Conservation (phyloP, 352 stramenopile genomes). For the Saprolegnia diclina region DNA sequence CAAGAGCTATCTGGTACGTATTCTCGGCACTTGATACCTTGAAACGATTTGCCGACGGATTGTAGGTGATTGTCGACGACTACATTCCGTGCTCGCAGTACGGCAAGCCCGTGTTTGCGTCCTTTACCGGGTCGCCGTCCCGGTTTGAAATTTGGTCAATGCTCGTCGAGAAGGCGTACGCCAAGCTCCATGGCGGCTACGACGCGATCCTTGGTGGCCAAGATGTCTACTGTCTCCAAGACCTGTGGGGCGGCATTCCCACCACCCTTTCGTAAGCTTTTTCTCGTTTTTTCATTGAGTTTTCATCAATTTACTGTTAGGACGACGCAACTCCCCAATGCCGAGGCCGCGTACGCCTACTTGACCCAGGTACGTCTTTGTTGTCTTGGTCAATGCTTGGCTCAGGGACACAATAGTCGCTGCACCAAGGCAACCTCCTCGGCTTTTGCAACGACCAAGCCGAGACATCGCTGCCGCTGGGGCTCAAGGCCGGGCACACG, state of each 20-base stretch:
- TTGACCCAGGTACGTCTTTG: constrained; percentile 6
- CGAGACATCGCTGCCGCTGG: constrained; percentile 50
- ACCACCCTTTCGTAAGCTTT: constrained; percentile 1
- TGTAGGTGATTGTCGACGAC: constrained; percentile 62
- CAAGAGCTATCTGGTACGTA: constrained; percentile 48
- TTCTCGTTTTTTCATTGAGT: background rate
- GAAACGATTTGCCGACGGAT: background rate
- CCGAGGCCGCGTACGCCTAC: background rate
- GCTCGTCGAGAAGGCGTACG: constrained; percentile 93
- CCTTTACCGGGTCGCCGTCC: constrained; percentile 68
- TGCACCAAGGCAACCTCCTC: constrained; percentile 60
- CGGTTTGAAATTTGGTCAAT: constrained; percentile 92
- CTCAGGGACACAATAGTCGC: constrained; percentile 28
- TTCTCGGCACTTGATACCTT: background rate
- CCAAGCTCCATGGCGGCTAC: constrained; percentile 90
- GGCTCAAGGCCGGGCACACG: constrained; percentile 57
- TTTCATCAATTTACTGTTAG: constrained; percentile 5
- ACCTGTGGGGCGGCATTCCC: constrained; percentile 70
- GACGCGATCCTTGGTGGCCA: constrained; percentile 84
- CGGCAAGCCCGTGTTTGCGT: constrained; percentile 77
- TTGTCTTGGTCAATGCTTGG: too few relatives aligned
- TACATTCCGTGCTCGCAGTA: constrained; percentile 80
- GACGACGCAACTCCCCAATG: background rate
- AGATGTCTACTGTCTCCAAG: constrained; percentile 65
- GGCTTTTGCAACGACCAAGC: constrained; percentile 69